Evolutionary conservation across 371 early-diverging fungal species (phyloP), one percentile per base, ranked within the genome.

Genomic region (Lichtheimia hyalospora): DNA sequence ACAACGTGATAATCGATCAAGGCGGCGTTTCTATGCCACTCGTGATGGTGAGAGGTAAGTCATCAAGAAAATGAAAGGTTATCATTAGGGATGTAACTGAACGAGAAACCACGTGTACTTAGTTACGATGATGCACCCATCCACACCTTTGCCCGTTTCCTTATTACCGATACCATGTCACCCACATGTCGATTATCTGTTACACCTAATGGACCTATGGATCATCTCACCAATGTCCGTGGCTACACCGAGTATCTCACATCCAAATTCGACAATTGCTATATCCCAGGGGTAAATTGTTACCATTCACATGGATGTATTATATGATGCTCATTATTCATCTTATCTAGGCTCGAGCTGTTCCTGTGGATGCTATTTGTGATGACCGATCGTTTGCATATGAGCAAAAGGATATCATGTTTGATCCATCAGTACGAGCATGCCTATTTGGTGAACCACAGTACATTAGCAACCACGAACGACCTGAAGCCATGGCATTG

Each of bases 361-460:
- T 90, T 5, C 88, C 91, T 1, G 81, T 84, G 12, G 86, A 89
- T 41, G 58, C 79, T 15, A 53, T 87, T 2, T 88, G 92, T 58
- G 75, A 85, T 41, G 91, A 91, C 54, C 73, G 79, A 14, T 77
- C 83, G n/a, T 92, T 88, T 63, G 60, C 75, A 18, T 69, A 75
- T 52, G 85, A 88, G 23, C 80, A 85, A 52, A 70, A 71, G 28
- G 71, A 77, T 15, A 44, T 71, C 5, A 41, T 90, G 67, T 82
- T 90, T 64, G 68, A 84, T 59, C 66, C 62, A 4, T 65, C 67
- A 27, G 71, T 81, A 25, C 63, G 84, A 23, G 74, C 80, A 4
- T 66, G 73, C 40, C 64, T 87, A n/a, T 71, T 80, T 54, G 87
- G 87, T 5, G 70, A 68, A 25, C 68, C 77, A 0, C 67, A 75